phyloP scores from a whole-genome alignment of 208 protist genomes.

The Leishmania tarentolae region DNA sequence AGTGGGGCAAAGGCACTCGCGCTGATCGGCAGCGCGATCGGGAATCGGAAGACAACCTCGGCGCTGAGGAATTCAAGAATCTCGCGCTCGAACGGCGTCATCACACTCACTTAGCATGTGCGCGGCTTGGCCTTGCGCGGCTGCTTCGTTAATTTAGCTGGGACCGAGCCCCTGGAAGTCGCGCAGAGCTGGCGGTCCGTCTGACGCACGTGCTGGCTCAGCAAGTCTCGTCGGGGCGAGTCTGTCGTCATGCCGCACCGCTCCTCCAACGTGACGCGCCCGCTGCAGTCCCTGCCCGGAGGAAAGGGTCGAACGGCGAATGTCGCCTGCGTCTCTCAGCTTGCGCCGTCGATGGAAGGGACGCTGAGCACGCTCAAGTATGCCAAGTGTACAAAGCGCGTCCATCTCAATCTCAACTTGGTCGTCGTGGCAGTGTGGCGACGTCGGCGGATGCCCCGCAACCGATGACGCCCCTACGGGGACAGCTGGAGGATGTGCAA shows the following conservation, averaged over 20 bases:
- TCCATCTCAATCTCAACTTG: slow-evolving; percentile 86
- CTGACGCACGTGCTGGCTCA: neutral
- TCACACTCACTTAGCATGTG: slow-evolving; percentile 85
- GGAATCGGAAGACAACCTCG: slow-evolving; percentile 89
- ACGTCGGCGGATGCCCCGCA: slow-evolving; percentile 51
- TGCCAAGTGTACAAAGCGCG: slow-evolving; percentile 93
- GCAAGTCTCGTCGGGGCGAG: slow-evolving; percentile 10
- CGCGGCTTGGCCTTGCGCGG: slow-evolving; percentile 71
- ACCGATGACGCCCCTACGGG: slow-evolving; percentile 61
- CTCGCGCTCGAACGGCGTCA: slow-evolving; percentile 93
- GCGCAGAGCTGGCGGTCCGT: slow-evolving; percentile 32
- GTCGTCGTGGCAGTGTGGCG: slow-evolving; percentile 34
- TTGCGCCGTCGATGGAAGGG: slow-evolving; percentile 92
- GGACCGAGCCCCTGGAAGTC: slow-evolving; percentile 91
- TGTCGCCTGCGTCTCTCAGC: slow-evolving; percentile 94
- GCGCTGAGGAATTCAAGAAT: slow-evolving; percentile 93
- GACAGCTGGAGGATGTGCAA: slow-evolving; percentile 66
- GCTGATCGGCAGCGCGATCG: slow-evolving; percentile 82
- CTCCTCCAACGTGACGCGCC: slow-evolving; percentile 94
- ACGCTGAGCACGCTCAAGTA: slow-evolving; percentile 97
- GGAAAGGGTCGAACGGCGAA: slow-evolving; percentile 93
- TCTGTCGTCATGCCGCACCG: slow-evolving; percentile 38
- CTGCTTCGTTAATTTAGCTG: slow-evolving; percentile 95
- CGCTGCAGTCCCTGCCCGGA: slow-evolving; percentile 93
- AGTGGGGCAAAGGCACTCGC: slow-evolving; percentile 70